phyloP scores from a whole-genome alignment of 1,284 basidiomycete species.

The Moesziomyces sp. region DNA sequence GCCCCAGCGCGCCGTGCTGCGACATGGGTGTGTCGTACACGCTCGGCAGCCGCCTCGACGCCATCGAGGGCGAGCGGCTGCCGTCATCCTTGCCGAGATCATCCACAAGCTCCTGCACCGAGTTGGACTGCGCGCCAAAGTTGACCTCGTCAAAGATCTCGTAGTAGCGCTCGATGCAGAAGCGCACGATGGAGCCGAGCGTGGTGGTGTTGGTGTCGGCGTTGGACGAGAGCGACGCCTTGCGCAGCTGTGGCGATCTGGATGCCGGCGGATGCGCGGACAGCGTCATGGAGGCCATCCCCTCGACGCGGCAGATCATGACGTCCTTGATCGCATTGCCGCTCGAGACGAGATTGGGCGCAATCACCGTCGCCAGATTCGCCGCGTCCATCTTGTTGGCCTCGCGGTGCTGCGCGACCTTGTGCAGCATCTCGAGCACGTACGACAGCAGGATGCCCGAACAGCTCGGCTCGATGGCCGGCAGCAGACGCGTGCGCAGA shows the following conservation, averaged over 20 bases:
- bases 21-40: slow-evolving; percentile 13
- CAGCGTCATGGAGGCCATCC: slow-evolving; percentile 76
- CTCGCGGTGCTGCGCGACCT: slow-evolving; percentile 76
- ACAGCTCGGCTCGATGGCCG: slow-evolving; percentile 75
- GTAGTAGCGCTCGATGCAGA: slow-evolving; percentile 83
- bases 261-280: not conserved
- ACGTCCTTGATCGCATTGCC: slow-evolving; percentile 53
- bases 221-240: slow-evolving; percentile 8
- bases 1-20: too few species aligned
- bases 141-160: slow-evolving; percentile 77
- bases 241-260: slow-evolving; percentile 7
- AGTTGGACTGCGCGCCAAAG: slow-evolving; percentile 15
- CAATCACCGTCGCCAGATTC: slow-evolving; percentile 81
- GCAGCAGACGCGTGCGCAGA: slow-evolving; percentile 69
- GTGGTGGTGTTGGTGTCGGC: slow-evolving; percentile 72
- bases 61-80: slow-evolving; percentile 15
- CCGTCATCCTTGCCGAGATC: slow-evolving; percentile 6
- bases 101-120: slow-evolving; percentile 37
- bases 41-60: slow-evolving; percentile 9
- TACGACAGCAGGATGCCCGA: slow-evolving; percentile 79
- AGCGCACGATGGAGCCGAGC: slow-evolving; percentile 77
- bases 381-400: slow-evolving; percentile 83
- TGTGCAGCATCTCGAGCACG: slow-evolving; percentile 79
- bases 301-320: slow-evolving; percentile 73
- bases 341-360: slow-evolving; percentile 75